Conservation (phyloP, 192 early-diverging fungal genomes). For the Glomus cerebriforme region DNA sequence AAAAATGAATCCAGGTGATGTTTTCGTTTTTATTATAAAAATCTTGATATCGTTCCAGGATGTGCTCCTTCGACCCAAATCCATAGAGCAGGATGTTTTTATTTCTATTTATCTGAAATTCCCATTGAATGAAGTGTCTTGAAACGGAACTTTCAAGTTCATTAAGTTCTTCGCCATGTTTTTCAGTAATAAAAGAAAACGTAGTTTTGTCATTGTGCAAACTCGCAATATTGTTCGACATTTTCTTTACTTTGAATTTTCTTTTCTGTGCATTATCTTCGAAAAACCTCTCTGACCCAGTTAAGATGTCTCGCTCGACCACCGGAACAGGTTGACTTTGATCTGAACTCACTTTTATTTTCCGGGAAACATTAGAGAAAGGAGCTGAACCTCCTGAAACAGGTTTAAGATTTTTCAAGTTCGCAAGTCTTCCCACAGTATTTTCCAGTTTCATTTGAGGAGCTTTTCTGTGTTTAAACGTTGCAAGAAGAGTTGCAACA, state of each 20-base stretch:
- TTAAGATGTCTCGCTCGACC: not conserved
- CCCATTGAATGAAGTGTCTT: not conserved
- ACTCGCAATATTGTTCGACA: not conserved
- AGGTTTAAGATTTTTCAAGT: not conserved
- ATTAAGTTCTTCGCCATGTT: not conserved
- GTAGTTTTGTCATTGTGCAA: not conserved
- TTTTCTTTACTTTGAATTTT: not conserved
- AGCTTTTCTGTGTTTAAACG: not conserved
- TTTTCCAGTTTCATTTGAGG: no score
- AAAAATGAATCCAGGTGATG: not conserved
- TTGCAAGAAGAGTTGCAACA: not conserved
- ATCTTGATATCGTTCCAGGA: not conserved
- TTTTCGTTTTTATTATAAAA: not conserved
- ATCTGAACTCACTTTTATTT: not conserved
- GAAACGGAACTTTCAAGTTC: not conserved
- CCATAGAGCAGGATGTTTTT: not conserved
- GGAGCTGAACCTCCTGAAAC: not conserved
- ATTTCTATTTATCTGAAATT: not conserved
- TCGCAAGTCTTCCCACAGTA: not conserved
- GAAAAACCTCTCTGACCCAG: not conserved
- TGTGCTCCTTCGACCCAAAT: not conserved
- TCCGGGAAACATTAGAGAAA: not conserved
- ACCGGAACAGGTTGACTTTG: not conserved
- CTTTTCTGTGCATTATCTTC: not conserved
- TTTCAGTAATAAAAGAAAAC: not conserved